Percentiles rank a stretch among this genome's conserved stretches.
phyloP scores from a whole-genome alignment of 2,329 filamentous ascomycete genomes.

The Penicillium sp. region DNA sequence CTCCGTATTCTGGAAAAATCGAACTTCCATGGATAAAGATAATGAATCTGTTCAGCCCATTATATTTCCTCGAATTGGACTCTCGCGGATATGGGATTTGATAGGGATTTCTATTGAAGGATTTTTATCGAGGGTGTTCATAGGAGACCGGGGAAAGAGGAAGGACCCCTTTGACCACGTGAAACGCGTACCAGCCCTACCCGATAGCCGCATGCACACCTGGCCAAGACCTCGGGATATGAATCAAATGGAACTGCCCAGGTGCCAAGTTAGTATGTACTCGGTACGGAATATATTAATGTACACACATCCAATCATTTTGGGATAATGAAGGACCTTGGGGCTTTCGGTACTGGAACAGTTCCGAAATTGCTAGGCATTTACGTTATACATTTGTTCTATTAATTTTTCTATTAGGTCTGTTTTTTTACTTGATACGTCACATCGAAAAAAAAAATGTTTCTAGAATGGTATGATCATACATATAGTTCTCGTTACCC shows the following conservation, averaged over 20 bases:
- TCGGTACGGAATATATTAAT: neutral
- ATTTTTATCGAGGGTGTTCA: neutral
- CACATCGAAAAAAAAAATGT: too few species aligned
- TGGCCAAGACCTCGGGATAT: neutral
- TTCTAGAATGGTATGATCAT: neutral
- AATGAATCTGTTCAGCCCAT: neutral
- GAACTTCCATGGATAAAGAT: neutral
- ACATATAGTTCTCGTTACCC: neutral
- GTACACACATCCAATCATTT: neutral
- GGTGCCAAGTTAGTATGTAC: neutral
- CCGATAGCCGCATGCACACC: conserved; percentile 7
- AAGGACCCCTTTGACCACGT: neutral
- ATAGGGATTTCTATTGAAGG: too few species aligned
- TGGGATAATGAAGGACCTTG: neutral
- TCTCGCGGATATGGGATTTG: neutral
- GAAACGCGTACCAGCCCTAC: conserved; percentile 15
- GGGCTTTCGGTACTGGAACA: too few species aligned
- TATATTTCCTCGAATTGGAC: neutral
- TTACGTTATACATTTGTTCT: neutral
- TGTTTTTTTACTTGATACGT: too few species aligned
- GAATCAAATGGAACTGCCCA: neutral
- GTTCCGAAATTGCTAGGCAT: neutral
- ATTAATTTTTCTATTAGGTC: too few species aligned
- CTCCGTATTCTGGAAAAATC: neutral
- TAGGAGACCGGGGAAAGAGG: neutral